phyloP scores from a whole-genome alignment of 768 basidiomycete genomes.

The Wakefieldia striispora region DNA sequence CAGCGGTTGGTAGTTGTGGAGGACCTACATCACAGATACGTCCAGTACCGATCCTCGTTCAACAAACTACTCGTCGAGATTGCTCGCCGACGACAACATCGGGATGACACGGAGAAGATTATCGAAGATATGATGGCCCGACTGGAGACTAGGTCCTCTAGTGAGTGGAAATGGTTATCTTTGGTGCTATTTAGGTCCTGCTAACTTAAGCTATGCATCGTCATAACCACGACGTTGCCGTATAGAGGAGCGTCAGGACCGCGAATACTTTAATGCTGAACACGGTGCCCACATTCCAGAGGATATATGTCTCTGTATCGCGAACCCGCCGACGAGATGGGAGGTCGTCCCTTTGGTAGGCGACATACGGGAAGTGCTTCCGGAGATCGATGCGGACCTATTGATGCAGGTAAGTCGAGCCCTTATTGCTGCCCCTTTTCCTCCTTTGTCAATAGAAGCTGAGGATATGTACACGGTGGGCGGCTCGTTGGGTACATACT shows the following conservation, averaged over 20 bases:
- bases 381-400: conserved; percentile 59
- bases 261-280: conserved; percentile 68
- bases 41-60: conserved; percentile 71
- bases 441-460: too few relatives aligned
- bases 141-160: conserved; percentile 64
- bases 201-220: too few relatives aligned
- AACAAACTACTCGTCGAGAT: conserved; percentile 74
- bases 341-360: conserved; percentile 40
- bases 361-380: conserved; percentile 56
- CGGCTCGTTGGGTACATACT: too few relatives aligned
- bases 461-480: too few relatives aligned
- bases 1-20: conserved; percentile 60
- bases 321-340: conserved; percentile 61
- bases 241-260: conserved; percentile 64
- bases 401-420: conserved; percentile 45
- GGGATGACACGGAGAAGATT: conserved; percentile 62
- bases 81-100: conserved; percentile 61
- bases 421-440: too few relatives aligned
- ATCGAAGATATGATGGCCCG: conserved; percentile 65
- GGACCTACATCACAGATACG: conserved; percentile 62
- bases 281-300: conserved; percentile 74
- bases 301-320: conserved; percentile 77
- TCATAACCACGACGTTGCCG: not conserved
- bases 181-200: too few relatives aligned
- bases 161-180: conserved; percentile 35